Conservation (phyloP, 2,329 filamentous ascomycete genomes). For the Nemania sp. region DNA sequence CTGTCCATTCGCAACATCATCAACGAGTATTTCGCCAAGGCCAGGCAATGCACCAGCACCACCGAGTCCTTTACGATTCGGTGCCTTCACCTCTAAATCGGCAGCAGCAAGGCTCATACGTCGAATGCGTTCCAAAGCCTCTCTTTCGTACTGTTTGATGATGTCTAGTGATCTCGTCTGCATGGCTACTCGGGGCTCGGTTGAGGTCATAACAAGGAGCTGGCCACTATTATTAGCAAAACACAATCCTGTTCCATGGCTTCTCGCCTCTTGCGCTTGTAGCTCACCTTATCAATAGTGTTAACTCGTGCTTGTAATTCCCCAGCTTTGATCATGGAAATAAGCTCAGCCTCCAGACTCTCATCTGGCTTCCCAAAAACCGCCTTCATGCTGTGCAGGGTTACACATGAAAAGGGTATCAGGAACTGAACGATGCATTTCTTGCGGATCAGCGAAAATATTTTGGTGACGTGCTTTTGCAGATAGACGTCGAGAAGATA, state of each 20-base stretch:
- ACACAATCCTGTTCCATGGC: background rate
- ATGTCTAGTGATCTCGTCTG: conserved; percentile 71
- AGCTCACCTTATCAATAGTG: conserved; percentile 70
- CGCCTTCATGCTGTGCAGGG: conserved; percentile 73
- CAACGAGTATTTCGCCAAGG: conserved; percentile 32
- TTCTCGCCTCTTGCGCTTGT: background rate
- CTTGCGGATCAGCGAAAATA: conserved; percentile 77
- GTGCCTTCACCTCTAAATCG: conserved; percentile 68
- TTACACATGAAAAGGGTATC: conserved; percentile 85
- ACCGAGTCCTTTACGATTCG: conserved; percentile 23
- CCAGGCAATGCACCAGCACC: conserved; percentile 24
- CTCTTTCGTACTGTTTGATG: conserved; percentile 71
- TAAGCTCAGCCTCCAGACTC: conserved; percentile 74
- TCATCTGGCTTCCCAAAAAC: conserved; percentile 70
- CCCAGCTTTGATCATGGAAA: conserved; percentile 73
- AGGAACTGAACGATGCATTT: conserved; percentile 96
- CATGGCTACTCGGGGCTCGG: conserved; percentile 67
- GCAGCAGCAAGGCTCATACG: conserved; percentile 76
- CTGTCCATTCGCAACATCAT: conserved; percentile 20
- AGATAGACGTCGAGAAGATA: conserved; percentile 91
- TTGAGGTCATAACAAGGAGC: conserved; percentile 73
- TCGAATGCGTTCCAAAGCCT: conserved; percentile 75
- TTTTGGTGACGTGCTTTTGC: conserved; percentile 67
- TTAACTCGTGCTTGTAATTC: conserved; percentile 81
- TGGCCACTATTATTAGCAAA: conserved; percentile 39